phyloP scores from a whole-genome alignment of 2,329 filamentous ascomycete species.

The Byssochlamys sp. region DNA sequence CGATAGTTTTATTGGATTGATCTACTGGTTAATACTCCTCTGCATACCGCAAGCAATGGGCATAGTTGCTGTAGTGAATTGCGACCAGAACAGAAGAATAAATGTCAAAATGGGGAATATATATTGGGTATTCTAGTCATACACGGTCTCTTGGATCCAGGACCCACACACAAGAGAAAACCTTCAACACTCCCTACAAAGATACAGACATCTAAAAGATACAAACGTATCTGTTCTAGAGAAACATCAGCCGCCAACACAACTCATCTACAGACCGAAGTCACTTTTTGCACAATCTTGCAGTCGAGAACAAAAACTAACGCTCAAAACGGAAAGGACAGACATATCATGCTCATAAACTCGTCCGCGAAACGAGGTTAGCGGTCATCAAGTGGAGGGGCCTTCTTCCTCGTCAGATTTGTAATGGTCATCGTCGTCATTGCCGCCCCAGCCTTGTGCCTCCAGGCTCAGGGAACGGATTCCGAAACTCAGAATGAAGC shows the following conservation, averaged over 20 bases:
- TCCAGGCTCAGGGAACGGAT: slow-evolving; percentile 58
- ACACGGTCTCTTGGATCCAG: neutral
- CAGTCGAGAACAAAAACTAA: neutral
- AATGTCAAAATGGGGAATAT: neutral
- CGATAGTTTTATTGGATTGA: too few relatives aligned
- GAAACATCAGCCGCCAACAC: neutral
- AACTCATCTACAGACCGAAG: neutral
- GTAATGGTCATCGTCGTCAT: slow-evolving; percentile 31
- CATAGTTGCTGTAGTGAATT: too few relatives aligned
- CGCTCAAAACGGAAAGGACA: neutral
- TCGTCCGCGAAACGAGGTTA: neutral
- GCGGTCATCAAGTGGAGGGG: neutral
- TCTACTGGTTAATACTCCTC: too few relatives aligned
- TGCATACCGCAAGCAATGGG: too few relatives aligned
- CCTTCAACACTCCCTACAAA: neutral
- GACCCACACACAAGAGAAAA: neutral
- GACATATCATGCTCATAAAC: neutral
- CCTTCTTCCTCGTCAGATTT: slow-evolving; percentile 40
- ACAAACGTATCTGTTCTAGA: neutral
- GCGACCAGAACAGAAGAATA: neutral
- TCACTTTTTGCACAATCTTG: neutral
- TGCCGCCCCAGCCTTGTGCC: slow-evolving; percentile 45
- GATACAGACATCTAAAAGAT: neutral
- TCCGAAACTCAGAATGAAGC: slow-evolving; percentile 69
- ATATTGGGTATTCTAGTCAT: neutral